Evolutionary conservation across 163 green algal species (phyloP).

Genomic region (Volvox carteri): DNA sequence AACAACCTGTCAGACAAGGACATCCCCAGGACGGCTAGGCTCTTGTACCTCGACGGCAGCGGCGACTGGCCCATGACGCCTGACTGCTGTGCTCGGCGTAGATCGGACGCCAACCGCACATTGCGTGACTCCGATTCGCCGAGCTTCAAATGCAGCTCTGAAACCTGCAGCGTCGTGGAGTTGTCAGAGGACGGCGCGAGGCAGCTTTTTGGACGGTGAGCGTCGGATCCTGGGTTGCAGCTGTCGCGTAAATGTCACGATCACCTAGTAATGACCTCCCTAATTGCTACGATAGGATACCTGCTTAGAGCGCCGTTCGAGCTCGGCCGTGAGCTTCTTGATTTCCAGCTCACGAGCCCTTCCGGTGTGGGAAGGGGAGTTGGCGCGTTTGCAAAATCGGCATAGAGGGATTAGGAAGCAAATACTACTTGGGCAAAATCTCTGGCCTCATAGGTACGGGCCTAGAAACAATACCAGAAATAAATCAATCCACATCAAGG

Average conservation of each 20-base stretch:
- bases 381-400: slow-evolving; percentile 2
- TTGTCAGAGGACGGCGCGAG: too few relatives aligned
- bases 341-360: slow-evolving; percentile 50
- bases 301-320: slow-evolving; percentile 60
- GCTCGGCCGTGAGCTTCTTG: slow-evolving; percentile 53
- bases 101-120: slow-evolving; percentile 21
- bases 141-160: slow-evolving; percentile 62
- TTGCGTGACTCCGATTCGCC: slow-evolving; percentile 53
- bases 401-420: too few relatives aligned
- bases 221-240: too few relatives aligned
- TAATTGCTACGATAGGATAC: not conserved
- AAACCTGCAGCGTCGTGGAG: slow-evolving; percentile 57
- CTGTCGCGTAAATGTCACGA: too few relatives aligned
- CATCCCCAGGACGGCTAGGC: too few relatives aligned
- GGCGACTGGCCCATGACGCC: not conserved
- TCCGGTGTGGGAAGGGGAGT: not conserved
- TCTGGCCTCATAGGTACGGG: too few relatives aligned
- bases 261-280: too few relatives aligned
- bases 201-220: too few relatives aligned
- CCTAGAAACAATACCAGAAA: too few relatives aligned
- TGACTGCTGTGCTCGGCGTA: slow-evolving; percentile 25
- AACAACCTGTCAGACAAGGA: too few relatives aligned
- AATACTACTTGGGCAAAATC: too few relatives aligned
- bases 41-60: slow-evolving; percentile 6
- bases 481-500: too few relatives aligned